Conservation (phyloP, 2,329 filamentous ascomycete species). For the Phialophora tarda region DNA sequence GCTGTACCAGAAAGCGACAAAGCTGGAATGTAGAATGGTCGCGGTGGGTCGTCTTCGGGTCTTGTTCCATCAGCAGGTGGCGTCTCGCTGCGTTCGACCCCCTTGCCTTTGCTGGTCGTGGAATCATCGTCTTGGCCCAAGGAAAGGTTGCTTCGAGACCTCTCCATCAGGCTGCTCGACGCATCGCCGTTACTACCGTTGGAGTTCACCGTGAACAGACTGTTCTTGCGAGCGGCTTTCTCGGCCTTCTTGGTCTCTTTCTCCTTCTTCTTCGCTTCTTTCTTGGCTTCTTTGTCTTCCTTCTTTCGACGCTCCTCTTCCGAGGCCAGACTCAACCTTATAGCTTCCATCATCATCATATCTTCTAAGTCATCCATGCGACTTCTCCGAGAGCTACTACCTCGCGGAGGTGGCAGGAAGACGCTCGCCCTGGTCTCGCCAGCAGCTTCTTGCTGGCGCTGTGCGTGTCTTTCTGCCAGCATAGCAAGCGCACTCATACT, state of each 20-base stretch:
- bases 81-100: conserved; percentile 61
- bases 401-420: conserved; percentile 48
- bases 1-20: conserved; percentile 34
- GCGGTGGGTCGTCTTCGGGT: conserved; percentile 29
- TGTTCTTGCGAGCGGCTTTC: conserved; percentile 69
- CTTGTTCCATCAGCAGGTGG: conserved; percentile 20
- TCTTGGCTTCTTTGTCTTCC: conserved; percentile 78
- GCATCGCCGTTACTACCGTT: conserved; percentile 69
- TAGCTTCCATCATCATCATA: conserved; percentile 98
- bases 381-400: conserved; percentile 61
- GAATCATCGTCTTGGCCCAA: conserved; percentile 47
- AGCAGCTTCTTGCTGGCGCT: conserved; percentile 44
- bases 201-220: conserved; percentile 53
- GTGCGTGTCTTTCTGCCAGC: conserved; percentile 51
- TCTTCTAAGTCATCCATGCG: conserved; percentile 90
- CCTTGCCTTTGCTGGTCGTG: conserved; percentile 68
- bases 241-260: conserved; percentile 81
- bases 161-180: conserved; percentile 46
- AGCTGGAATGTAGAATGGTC: conserved; percentile 27
- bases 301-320: conserved; percentile 92
- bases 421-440: conserved; percentile 45
- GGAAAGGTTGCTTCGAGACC: conserved; percentile 47
- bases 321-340: conserved; percentile 83
- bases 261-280: conserved; percentile 82
- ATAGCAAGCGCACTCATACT: conserved; percentile 54